Evolutionary conservation across 2,329 filamentous ascomycete species (phyloP).

Genomic region (Diaporthe citri): DNA sequence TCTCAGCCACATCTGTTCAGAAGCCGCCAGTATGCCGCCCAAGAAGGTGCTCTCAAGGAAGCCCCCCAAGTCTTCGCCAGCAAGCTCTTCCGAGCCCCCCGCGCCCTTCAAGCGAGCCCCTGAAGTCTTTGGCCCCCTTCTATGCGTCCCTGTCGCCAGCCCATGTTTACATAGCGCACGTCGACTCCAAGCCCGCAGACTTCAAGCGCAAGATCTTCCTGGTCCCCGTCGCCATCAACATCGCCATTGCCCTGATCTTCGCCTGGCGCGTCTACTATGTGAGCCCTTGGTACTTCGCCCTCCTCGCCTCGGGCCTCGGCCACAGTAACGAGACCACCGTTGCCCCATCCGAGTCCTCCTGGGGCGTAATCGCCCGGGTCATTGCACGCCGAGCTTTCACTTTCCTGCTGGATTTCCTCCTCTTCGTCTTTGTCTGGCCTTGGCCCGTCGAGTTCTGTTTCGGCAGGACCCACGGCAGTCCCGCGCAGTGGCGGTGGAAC

Average conservation of each 20-base stretch:
- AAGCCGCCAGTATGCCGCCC: conserved; percentile 44
- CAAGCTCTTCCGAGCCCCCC: conserved; percentile 56
- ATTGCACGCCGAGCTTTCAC: conserved; percentile 71
- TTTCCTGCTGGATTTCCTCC: conserved; percentile 80
- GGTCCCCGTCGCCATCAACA: conserved; percentile 83
- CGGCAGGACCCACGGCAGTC: conserved; percentile 69
- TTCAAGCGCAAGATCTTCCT: conserved; percentile 88
- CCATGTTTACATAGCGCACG: conserved; percentile 86
- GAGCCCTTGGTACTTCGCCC: conserved; percentile 77
- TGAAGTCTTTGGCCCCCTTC: conserved; percentile 73
- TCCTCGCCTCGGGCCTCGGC: conserved; percentile 75
- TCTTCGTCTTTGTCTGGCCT: conserved; percentile 76
- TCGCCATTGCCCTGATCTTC: conserved; percentile 74
- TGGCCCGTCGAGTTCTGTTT: conserved; percentile 82
- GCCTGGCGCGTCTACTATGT: conserved; percentile 77
- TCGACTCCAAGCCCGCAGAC: conserved; percentile 76
- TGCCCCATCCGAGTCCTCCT: conserved; percentile 67
- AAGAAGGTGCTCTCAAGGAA: conserved; percentile 51
- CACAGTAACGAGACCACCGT: conserved; percentile 76
- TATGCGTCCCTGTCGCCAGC: conserved; percentile 73
- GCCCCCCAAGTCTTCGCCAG: conserved; percentile 45
- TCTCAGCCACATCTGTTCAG: background rate
- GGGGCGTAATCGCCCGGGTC: conserved; percentile 67
- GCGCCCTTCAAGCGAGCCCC: conserved; percentile 78
- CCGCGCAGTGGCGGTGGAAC: conserved; percentile 78